Evolutionary conservation across 1,284 basidiomycete genomes (phyloP).

Genomic region (Microstroma glucosiphilum): DNA sequence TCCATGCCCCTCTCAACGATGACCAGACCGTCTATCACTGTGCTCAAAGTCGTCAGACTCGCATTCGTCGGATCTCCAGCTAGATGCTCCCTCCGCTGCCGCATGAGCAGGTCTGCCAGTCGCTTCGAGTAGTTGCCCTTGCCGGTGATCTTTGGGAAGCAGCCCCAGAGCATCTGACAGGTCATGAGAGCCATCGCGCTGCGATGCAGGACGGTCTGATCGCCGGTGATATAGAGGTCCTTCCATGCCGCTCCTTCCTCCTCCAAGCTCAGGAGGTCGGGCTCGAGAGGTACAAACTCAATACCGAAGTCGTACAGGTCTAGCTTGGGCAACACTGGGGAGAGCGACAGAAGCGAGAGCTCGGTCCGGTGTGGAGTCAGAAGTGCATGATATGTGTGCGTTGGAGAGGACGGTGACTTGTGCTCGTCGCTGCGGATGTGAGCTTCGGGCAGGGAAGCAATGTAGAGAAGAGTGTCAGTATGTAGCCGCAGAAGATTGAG

Average conservation of each 20-base stretch:
- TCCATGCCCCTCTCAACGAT: conserved; percentile 87
- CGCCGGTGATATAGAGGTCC: conserved; percentile 66
- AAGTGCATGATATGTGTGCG: conserved; percentile 76
- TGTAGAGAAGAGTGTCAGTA: neutral
- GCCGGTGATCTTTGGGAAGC: conserved; percentile 83
- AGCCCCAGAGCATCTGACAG: conserved; percentile 78
- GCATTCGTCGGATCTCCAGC: conserved; percentile 45
- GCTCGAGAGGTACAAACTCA: conserved; percentile 84
- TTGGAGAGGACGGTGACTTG: neutral
- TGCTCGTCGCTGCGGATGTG: conserved; percentile 61
- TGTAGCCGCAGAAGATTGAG: no score
- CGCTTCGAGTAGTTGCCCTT: conserved; percentile 80
- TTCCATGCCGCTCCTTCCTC: conserved; percentile 30
- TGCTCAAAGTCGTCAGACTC: conserved; percentile 31
- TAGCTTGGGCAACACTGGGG: conserved; percentile 60
- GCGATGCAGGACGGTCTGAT: conserved; percentile 82
- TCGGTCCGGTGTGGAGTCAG: conserved; percentile 82
- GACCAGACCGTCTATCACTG: conserved; percentile 74
- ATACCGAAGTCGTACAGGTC: conserved; percentile 76
- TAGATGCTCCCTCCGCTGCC: conserved; percentile 56
- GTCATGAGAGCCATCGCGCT: conserved; percentile 79
- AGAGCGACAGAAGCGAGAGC: conserved; percentile 56
- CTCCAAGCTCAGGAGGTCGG: conserved; percentile 58
- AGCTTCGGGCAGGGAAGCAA: conserved; percentile 55
- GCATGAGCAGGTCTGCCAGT: conserved; percentile 66